Evolutionary conservation across 305 asterid species (phyloP), one percentile per base, ranked within the genome.

Genomic region (Vinca major): DNA sequence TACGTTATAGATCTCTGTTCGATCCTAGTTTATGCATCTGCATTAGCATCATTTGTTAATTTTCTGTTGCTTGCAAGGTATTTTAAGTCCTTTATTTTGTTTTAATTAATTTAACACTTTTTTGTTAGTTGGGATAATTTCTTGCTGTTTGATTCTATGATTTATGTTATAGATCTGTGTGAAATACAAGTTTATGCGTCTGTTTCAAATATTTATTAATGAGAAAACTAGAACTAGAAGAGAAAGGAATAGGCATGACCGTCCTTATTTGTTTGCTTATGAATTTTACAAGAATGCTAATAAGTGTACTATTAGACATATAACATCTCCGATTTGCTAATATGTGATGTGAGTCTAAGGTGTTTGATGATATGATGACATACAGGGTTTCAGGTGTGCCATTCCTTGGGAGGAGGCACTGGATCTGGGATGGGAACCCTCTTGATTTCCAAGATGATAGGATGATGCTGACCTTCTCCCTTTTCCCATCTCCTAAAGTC

Each of bases 361-460:
- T 33, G 4, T 65, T 52, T 51, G 70, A 26, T 57, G 47, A 37
- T 14, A 1, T 72, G 45, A 26, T 57, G 47, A 21, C 10, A 1
- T 72, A 40, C 75, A 80, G 84, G 84, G 68, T 80, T 80, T 63
- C 82, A 80, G 62, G 84, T 80, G 13, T 80, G 84, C 60, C 84
- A 80, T 48, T 80, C 82, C 2, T 40, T 80, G 54, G 84, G 84
- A 49, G 84, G 84, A 64, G 84, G 84, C 0, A 80, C 84, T 6
- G 84, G 84, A 37, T 80, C 84, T 21, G 84, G 84, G 49, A 80
- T 80, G 84, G 84, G 84, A 0, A 77, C 84, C 55, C 74, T 77
- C 12, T 40, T 80, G 74, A 80, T 80, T 26, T 80, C 84, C 4
- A 80, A 80, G 76, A 80, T 0, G 84, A 80, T 36, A 74, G 84